Evolutionary conservation across 1,139 yeast species (phyloP).

Genomic region (Debaryomycetaceae sp.): DNA sequence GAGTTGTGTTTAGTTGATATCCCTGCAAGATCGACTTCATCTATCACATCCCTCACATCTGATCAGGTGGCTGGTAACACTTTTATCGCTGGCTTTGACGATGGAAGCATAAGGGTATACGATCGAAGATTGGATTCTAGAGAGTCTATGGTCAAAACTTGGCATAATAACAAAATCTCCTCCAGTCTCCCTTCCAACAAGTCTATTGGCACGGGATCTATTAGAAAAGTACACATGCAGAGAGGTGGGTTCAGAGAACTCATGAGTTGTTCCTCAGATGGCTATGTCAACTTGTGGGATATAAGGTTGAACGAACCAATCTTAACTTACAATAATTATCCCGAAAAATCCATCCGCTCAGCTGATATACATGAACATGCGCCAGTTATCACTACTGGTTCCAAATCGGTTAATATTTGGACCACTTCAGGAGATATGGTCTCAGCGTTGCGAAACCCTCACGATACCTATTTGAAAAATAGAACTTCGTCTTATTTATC

Average conservation of each 20-base stretch:
- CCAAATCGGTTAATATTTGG: slow-evolving; percentile 79
- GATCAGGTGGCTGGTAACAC: slow-evolving; percentile 96
- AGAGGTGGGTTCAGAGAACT: slow-evolving; percentile 93
- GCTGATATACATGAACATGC: slow-evolving; percentile 94
- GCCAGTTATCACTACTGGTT: slow-evolving; percentile 85
- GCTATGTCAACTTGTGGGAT: slow-evolving; percentile 87
- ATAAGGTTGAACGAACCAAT: slow-evolving; percentile 74
- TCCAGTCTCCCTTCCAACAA: not conserved
- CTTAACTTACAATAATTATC: slow-evolving; percentile 52
- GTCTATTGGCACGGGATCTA: slow-evolving; percentile 45
- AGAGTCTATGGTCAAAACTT: slow-evolving; percentile 80
- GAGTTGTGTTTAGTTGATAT: slow-evolving; percentile 84
- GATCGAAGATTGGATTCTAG: slow-evolving; percentile 84
- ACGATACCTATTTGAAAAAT: slow-evolving; percentile 40
- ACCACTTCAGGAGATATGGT: slow-evolving; percentile 79
- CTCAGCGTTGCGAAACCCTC: slow-evolving; percentile 57
- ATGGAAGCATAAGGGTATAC: slow-evolving; percentile 86
- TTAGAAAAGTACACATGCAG: slow-evolving; percentile 88
- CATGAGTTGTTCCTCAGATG: slow-evolving; percentile 80
- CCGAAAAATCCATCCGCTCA: slow-evolving; percentile 65
- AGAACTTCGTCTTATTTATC: slow-evolving; percentile 57
- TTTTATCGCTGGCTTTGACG: slow-evolving; percentile 89
- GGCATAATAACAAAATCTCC: slow-evolving; percentile 42
- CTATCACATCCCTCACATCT: slow-evolving; percentile 83
- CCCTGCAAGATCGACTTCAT: slow-evolving; percentile 88